Evolutionary conservation across 2,329 filamentous ascomycete species (phyloP).

Genomic region (Emydomyces testavorans): DNA sequence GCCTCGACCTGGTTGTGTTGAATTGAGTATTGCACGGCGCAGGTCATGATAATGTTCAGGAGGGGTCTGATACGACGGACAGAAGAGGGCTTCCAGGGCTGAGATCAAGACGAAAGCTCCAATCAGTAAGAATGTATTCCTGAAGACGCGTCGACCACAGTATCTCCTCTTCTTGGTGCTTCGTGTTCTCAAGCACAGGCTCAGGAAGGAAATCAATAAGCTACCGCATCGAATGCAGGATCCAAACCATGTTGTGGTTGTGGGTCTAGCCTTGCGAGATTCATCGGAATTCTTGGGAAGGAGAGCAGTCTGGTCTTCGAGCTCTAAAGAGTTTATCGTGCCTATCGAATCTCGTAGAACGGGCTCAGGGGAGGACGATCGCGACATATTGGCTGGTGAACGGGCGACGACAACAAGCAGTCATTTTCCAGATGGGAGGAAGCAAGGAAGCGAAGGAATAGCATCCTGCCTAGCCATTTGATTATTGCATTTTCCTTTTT

Average conservation of each 20-base stretch:
- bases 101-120: slow-evolving; percentile 10
- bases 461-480: too few species aligned
- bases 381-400: not conserved
- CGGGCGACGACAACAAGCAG: not conserved
- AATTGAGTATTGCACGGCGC: not conserved
- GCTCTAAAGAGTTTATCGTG: not conserved
- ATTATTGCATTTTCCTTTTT: too few species aligned
- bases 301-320: not conserved
- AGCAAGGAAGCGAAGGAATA: too few species aligned
- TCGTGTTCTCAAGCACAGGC: not conserved
- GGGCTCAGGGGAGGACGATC: not conserved
- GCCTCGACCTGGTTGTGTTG: slow-evolving; percentile 4
- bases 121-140: not conserved
- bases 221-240: not conserved
- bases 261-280: not conserved
- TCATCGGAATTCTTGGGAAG: not conserved
- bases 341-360: not conserved
- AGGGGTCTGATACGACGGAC: slow-evolving; percentile 11
- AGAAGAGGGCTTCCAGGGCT: slow-evolving; percentile 7
- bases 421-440: not conserved
- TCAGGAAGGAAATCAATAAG: not conserved
- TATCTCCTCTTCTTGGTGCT: not conserved
- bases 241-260: not conserved
- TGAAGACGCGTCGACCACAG: not conserved
- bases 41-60: slow-evolving; percentile 10